phyloP scores from a whole-genome alignment of 345 rosid genomes.

The Mallotus nudiflorus region DNA sequence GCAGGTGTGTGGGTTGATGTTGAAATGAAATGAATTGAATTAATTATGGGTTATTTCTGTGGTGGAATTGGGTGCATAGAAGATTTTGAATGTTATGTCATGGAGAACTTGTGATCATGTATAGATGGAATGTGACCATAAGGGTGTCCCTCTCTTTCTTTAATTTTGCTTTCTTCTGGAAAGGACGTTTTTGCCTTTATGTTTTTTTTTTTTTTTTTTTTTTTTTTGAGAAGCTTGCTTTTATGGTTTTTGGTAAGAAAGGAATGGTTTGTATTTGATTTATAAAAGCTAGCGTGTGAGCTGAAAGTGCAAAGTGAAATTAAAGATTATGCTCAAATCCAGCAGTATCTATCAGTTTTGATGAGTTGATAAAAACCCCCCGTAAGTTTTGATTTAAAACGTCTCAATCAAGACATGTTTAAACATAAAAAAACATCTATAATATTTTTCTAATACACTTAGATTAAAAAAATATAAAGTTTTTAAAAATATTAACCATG shows the following conservation, averaged over 20 bases:
- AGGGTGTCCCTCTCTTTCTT: not conserved
- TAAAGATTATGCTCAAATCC: no score
- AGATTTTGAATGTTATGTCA: conserved; percentile 20
- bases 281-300: no score
- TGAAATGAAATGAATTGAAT: not conserved
- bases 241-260: conserved; percentile 12
- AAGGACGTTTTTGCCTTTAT: conserved; percentile 19
- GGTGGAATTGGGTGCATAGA: conserved; percentile 23
- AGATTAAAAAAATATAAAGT: no score
- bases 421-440: no score
- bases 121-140: conserved; percentile 22
- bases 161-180: conserved; percentile 16
- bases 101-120: conserved; percentile 26
- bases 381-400: no score
- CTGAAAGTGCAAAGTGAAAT: no score
- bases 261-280: not conserved
- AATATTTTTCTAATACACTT: no score
- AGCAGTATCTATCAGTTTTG: no score
- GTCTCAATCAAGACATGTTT: no score
- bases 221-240: conserved; percentile 23
- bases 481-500: no score
- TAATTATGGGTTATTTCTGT: conserved; percentile 7
- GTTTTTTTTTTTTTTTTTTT: conserved; percentile 4
- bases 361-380: no score
- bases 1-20: conserved; percentile 13